A percentile compares a stretch with the other conserved stretches of the same genome.
Conservation (phyloP, 495 filamentous ascomycete species). For the Echria macrotheca region DNA sequence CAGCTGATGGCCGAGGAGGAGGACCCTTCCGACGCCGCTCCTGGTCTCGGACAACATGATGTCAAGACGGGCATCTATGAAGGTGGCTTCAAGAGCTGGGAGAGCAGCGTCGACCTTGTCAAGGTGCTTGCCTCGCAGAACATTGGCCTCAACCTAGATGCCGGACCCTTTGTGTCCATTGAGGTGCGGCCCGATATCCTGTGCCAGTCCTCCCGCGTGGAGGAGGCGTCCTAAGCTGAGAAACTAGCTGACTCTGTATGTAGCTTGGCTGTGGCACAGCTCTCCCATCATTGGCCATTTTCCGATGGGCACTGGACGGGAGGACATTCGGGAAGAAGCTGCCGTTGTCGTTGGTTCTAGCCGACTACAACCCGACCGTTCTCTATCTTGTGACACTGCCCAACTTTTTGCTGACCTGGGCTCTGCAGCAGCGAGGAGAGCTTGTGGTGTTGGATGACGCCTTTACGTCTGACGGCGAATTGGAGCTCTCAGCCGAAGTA, state of each 20-base stretch:
- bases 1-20: conserved; percentile 89
- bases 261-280: conserved; percentile 91
- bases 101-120: conserved; percentile 85
- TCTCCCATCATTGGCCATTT: conserved; percentile 71
- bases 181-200: conserved; percentile 54
- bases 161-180: conserved; percentile 50
- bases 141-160: conserved; percentile 52
- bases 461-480: conserved; percentile 54
- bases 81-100: conserved; percentile 99
- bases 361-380: conserved; percentile 87
- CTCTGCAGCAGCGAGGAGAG: conserved; percentile 35
- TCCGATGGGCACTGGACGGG: conserved; percentile 57
- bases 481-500: conserved; percentile 66
- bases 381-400: conserved; percentile 82
- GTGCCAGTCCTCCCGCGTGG: neutral
- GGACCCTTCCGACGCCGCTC: conserved; percentile 34
- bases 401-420: conserved; percentile 81
- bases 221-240: conserved; percentile 1
- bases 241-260: conserved; percentile 18
- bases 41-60: conserved; percentile 71
- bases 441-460: conserved; percentile 31
- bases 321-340: conserved; percentile 20
- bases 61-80: conserved; percentile 90
- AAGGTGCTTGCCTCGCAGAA: conserved; percentile 54
- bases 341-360: conserved; percentile 60